phyloP scores from a whole-genome alignment of 2,329 filamentous ascomycete species.

The Huntiella bhutanensis region DNA sequence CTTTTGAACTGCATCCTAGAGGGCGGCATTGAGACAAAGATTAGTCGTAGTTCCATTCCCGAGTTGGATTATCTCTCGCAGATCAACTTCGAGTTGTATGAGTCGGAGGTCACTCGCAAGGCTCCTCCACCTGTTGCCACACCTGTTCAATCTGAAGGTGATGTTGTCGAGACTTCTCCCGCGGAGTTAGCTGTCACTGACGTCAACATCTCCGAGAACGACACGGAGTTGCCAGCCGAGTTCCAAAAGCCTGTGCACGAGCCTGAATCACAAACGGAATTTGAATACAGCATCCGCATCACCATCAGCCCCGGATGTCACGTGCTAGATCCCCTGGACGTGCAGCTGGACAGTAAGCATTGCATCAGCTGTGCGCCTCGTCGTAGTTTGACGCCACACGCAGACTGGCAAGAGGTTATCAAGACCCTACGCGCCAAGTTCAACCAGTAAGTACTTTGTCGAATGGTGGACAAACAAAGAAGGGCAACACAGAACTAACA shows the following conservation, averaged over 20 bases:
- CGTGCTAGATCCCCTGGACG: constrained; percentile 87
- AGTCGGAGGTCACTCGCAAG: constrained; percentile 54
- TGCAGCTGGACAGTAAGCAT: constrained; percentile 89
- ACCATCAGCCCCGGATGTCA: constrained; percentile 92
- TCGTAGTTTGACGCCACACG: constrained; percentile 73
- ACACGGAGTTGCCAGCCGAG: too few species aligned
- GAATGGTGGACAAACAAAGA: neutral
- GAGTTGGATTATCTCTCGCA: constrained; percentile 95
- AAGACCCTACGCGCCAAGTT: constrained; percentile 90
- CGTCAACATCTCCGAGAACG: neutral
- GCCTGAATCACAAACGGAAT: constrained; percentile 32
- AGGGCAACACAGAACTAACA: constrained; percentile 11
- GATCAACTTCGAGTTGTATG: constrained; percentile 95
- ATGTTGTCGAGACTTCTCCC: neutral
- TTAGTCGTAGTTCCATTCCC: constrained; percentile 82
- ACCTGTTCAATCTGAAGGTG: neutral
- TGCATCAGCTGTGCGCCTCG: constrained; percentile 90
- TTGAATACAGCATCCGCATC: constrained; percentile 91
- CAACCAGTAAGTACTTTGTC: constrained; percentile 49
- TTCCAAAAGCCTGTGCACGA: too few species aligned
- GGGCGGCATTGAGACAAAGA: constrained; percentile 92
- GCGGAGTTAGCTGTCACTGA: neutral
- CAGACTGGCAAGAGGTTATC: constrained; percentile 93
- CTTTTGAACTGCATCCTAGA: constrained; percentile 95
- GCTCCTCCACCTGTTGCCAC: constrained; percentile 14